These are phyloP conservation scores for Nitzschia inconspicua DNA, from an alignment of 108 stramenopile genomes.

Conservation along the genomic window DNA sequence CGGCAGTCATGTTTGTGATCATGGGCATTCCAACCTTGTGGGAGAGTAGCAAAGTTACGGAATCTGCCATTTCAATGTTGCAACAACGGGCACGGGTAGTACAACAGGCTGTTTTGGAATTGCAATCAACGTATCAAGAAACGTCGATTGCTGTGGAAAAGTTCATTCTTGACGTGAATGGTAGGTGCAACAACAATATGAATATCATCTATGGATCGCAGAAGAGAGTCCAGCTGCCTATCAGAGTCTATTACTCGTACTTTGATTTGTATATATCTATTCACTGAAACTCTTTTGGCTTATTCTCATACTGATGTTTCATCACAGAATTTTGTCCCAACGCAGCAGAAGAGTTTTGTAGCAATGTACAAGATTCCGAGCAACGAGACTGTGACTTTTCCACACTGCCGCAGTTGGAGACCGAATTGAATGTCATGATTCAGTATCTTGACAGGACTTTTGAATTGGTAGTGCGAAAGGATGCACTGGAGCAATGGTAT, in stretches of 20 bases:
- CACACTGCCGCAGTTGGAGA: not conserved
- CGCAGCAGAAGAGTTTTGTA: not conserved
- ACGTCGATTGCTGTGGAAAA: not conserved
- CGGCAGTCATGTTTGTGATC: slow-evolving; percentile 1
- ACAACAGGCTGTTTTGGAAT: not conserved
- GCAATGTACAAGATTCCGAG: not conserved
- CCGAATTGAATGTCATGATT: slow-evolving; percentile 1
- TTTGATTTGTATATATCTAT: not conserved
- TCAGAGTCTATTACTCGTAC: not conserved
- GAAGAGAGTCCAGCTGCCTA: not conserved
- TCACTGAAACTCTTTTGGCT: too few species aligned
- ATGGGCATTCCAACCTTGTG: slow-evolving; percentile 4
- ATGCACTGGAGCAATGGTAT: not conserved
- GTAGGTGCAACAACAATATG: not conserved
- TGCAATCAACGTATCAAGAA: not conserved
- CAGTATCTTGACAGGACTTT: not conserved
- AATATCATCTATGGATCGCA: not conserved
- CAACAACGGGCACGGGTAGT: too few species aligned
- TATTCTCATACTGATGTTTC: not conserved
- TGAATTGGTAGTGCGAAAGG: not conserved
- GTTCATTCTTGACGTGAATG: slow-evolving; percentile 2
- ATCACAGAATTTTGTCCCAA: slow-evolving; percentile 7
- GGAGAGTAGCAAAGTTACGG: not conserved
- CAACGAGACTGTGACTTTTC: slow-evolving; percentile 6
- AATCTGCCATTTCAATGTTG: not conserved